Base-by-base conservation (phyloP, 495 filamentous ascomycete genomes). In the Neurospora tetraspora region DNA sequence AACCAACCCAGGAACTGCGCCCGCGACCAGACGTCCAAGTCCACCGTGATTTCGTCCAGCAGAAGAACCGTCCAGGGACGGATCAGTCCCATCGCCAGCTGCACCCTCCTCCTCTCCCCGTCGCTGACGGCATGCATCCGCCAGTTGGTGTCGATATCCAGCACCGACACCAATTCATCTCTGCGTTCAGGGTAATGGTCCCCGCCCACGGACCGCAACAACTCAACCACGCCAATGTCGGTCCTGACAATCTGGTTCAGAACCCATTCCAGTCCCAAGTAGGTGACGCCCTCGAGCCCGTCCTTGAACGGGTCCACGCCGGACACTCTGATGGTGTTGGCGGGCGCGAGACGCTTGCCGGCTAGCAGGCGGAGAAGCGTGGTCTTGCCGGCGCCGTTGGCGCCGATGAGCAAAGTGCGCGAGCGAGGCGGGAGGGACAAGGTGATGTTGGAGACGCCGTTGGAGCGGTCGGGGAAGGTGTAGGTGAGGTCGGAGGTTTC, bases 351-450 rank as follows among this genome's bases (percentile, higher is more conserved):
- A 31, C 94, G 93, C 82, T 97, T 98, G 74, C 96, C 96, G n/a
- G 92, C 91, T 61, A 96, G 88, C 23, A 87, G 83, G 40, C 85
- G 94, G 59, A 99, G 91, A 39, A 99, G 89, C 4, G 96, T 98
- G 27, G 96, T 98, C 80, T 99, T 99, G 53, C 96, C 96, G 20
- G 96, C 95, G 77, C 96, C 96, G 81, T 99, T 99, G 72, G 96
- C 96, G 78, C 96, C 96, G 77, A 98, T 97, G 11, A 99, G 86
- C 4, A 99, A 88, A 1, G 94, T 97, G 74, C 96, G 92, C 74
- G 92, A 94, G 68, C 90, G 88, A 4, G 93, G 81, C 7, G 96
- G 96, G 8, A 99, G 88, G 73, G 87, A 81, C 68, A 99, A 88
- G 72, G 80, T 83, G 75, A 98, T 86, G 80, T 91, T 74, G 68